These are phyloP conservation scores for Pistacia vera DNA, from an alignment of 345 rosid species.

Conservation along the genomic window DNA sequence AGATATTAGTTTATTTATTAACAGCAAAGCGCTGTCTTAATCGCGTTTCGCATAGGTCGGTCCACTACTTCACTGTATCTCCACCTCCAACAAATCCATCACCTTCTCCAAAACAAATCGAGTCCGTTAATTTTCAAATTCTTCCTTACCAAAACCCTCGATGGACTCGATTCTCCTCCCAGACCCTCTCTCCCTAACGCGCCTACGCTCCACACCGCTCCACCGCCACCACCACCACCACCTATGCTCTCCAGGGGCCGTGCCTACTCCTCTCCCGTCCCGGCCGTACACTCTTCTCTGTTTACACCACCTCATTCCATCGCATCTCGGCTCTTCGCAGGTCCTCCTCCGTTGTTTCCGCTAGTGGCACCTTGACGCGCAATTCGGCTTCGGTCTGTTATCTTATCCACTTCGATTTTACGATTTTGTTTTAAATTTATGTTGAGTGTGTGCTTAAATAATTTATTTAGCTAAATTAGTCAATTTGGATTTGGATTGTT, in stretches of 20 bases:
- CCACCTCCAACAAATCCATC: not conserved
- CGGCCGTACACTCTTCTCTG: slow-evolving; percentile 6
- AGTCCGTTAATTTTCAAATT: not conserved
- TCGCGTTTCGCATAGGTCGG: not conserved
- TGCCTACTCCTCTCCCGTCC: slow-evolving; percentile 37
- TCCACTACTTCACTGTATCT: not conserved
- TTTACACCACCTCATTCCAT: slow-evolving; percentile 20
- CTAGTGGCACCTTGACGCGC: slow-evolving; percentile 52
- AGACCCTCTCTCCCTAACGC: slow-evolving; percentile 31
- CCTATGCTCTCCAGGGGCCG: slow-evolving; percentile 30
- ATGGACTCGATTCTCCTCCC: slow-evolving; percentile 52
- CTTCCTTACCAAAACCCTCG: not conserved
- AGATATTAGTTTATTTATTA: slow-evolving; percentile 1
- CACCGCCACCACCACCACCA: slow-evolving; percentile 2
- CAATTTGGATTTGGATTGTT: not conserved
- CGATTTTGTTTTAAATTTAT: not conserved
- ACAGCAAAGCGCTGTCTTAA: not conserved
- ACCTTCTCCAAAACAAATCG: not conserved
- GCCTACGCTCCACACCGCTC: slow-evolving; percentile 34
- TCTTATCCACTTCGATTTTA: slow-evolving; percentile 20
- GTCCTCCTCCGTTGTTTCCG: slow-evolving; percentile 35
- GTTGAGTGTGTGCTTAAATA: not conserved
- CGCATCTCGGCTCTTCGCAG: slow-evolving; percentile 22
- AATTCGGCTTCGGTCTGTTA: slow-evolving; percentile 54
- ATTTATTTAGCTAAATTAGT: not conserved